These are phyloP conservation scores for Mortierella sp. DNA, from an alignment of 371 early-diverging fungal species.

Conservation along the genomic window DNA sequence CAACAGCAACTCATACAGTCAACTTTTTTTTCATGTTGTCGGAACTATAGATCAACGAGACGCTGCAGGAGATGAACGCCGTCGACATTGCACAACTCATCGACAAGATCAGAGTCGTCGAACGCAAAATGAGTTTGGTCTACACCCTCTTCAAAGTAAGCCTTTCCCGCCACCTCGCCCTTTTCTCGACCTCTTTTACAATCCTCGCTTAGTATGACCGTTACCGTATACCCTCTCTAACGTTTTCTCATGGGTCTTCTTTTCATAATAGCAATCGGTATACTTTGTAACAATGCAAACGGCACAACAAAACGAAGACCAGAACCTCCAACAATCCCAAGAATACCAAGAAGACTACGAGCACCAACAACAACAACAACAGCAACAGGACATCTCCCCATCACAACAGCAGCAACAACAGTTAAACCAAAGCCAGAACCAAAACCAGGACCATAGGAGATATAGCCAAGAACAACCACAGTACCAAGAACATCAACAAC, in stretches of 20 bases:
- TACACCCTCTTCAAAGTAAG: slow-evolving; percentile 53
- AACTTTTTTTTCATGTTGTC: not conserved
- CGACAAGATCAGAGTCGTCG: slow-evolving; percentile 53
- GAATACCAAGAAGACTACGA: not conserved
- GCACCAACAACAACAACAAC: not conserved
- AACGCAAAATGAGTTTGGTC: slow-evolving; percentile 57
- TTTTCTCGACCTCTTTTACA: not conserved
- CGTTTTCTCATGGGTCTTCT: not conserved
- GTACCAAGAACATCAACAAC: not conserved
- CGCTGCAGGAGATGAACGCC: slow-evolving; percentile 51
- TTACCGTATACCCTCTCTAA: not conserved
- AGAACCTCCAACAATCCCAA: not conserved
- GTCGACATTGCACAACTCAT: slow-evolving; percentile 53
- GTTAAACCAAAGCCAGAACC: slow-evolving; percentile 8
- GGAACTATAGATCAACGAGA: slow-evolving; percentile 42
- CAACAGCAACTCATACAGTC: not conserved
- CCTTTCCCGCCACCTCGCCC: not conserved
- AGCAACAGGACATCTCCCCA: not conserved
- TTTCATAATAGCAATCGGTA: slow-evolving; percentile 37
- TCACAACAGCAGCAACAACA: slow-evolving; percentile 4
- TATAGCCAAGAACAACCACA: slow-evolving; percentile 19
- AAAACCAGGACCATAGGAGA: slow-evolving; percentile 12
- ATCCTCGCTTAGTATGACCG: no score
- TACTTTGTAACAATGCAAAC: slow-evolving; percentile 32
- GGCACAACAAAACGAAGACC: slow-evolving; percentile 20